Percentiles rank a stretch among this genome's conserved stretches.
Evolutionary conservation across 2,329 filamentous ascomycete genomes (phyloP).

Genomic region (Arachnomyces sp.): DNA sequence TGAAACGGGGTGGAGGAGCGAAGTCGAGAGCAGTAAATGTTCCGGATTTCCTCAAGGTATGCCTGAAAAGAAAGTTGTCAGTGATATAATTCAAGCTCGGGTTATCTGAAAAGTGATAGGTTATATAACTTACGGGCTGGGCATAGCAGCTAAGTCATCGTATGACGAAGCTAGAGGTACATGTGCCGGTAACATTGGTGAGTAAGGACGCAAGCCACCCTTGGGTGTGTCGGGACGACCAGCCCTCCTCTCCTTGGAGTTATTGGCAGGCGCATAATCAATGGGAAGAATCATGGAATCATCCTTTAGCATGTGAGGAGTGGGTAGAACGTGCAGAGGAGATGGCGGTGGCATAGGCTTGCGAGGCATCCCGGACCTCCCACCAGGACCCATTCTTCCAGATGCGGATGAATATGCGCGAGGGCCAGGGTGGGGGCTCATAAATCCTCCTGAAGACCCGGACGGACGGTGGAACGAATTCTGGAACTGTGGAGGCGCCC

Average conservation of each 20-base stretch:
- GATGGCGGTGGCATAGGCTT: slow-evolving; percentile 64
- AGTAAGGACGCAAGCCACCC: slow-evolving; percentile 59
- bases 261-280: slow-evolving; percentile 79
- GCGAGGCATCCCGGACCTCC: slow-evolving; percentile 32
- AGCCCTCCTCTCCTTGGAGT: slow-evolving; percentile 57
- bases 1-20: slow-evolving; percentile 42
- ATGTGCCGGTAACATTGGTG: slow-evolving; percentile 62
- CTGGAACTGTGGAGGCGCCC: slow-evolving; percentile 52
- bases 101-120: not conserved
- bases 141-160: slow-evolving; percentile 76
- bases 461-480: slow-evolving; percentile 22
- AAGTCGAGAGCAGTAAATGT: slow-evolving; percentile 44
- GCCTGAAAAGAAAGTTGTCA: slow-evolving; percentile 20
- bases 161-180: slow-evolving; percentile 77
- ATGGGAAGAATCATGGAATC: slow-evolving; percentile 68
- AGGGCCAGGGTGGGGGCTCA: slow-evolving; percentile 39
- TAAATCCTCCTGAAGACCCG: slow-evolving; percentile 15
- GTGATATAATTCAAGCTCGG: not conserved
- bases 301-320: slow-evolving; percentile 75
- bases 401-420: slow-evolving; percentile 60
- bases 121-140: slow-evolving; percentile 70
- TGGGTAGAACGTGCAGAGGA: slow-evolving; percentile 69
- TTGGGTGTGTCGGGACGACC: slow-evolving; percentile 59
- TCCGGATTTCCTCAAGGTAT: slow-evolving; percentile 42
- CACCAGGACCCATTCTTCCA: slow-evolving; percentile 36